Conservation (phyloP, 495 filamentous ascomycete species). For the Podospora pseudopauciseta region DNA sequence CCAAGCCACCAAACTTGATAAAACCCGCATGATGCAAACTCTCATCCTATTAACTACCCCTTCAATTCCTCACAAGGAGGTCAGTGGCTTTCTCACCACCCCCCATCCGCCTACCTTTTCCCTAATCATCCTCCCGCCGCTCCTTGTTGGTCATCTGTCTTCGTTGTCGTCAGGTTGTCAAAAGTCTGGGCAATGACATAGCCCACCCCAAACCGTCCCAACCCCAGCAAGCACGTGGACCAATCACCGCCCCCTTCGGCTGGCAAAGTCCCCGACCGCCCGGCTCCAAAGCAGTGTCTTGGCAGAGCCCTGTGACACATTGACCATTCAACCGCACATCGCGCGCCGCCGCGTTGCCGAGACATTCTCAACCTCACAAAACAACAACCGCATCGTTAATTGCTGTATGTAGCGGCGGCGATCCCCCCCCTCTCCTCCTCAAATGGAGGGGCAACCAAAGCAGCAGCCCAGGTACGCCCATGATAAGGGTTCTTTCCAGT, state of each 20-base stretch:
- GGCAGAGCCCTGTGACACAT: not conserved
- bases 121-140: too few species aligned
- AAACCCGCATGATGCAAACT: not conserved
- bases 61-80: not conserved
- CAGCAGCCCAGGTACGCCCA: too few species aligned
- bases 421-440: not conserved
- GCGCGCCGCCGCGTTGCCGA: not conserved
- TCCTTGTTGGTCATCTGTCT: too few species aligned
- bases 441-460: not conserved
- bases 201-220: not conserved
- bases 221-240: not conserved
- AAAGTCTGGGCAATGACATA: conserved; percentile 2
- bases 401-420: not conserved
- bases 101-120: too few species aligned
- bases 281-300: not conserved
- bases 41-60: not conserved
- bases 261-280: conserved; percentile 3
- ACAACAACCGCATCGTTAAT: not conserved
- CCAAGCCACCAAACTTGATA: not conserved
- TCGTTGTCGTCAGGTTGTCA: too few species aligned
- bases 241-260: not conserved
- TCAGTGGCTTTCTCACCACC: not conserved
- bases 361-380: not conserved
- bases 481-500: not conserved
- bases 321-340: not conserved